phyloP scores from a whole-genome alignment of 148 eudicot genomes.

The Heliamphora exappendiculata region DNA sequence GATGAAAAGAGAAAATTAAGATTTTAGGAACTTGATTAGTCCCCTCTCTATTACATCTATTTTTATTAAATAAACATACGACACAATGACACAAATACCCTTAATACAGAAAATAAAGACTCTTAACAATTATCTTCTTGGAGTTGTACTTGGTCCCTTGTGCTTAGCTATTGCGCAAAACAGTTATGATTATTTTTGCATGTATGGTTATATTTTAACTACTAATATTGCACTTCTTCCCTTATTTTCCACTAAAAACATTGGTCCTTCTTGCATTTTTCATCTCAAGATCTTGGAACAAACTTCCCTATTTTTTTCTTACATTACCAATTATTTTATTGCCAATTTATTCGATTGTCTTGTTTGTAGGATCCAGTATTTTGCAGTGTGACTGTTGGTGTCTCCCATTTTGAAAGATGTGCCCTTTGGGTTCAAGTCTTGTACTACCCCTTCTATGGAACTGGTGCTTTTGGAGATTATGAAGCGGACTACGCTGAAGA shows the following conservation, averaged over 20 bases:
- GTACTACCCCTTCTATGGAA: constrained; percentile 79
- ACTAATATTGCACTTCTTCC: too few relatives aligned
- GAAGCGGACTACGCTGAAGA: constrained; percentile 82
- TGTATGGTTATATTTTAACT: neutral
- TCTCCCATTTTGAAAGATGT: constrained; percentile 89
- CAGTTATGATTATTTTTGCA: neutral
- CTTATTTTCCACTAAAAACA: too few relatives aligned
- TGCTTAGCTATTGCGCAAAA: neutral
- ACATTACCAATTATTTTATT: neutral
- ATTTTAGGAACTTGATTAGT: too few relatives aligned
- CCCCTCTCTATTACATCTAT: too few relatives aligned
- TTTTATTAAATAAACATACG: too few relatives aligned
- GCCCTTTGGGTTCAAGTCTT: constrained; percentile 93
- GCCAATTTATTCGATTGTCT: neutral
- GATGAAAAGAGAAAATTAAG: too few relatives aligned
- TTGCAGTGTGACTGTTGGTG: constrained; percentile 91
- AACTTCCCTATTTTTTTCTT: neutral
- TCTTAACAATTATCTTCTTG: neutral
- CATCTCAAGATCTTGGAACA: neutral
- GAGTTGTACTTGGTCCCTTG: neutral
- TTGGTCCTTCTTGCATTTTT: neutral
- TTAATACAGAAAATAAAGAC: too few relatives aligned
- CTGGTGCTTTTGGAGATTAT: constrained; percentile 38
- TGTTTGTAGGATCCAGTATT: constrained; percentile 73
- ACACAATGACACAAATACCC: too few relatives aligned